Evolutionary conservation across 306 rosid genomes (phyloP).

Genomic region (Rosa lucieae): DNA sequence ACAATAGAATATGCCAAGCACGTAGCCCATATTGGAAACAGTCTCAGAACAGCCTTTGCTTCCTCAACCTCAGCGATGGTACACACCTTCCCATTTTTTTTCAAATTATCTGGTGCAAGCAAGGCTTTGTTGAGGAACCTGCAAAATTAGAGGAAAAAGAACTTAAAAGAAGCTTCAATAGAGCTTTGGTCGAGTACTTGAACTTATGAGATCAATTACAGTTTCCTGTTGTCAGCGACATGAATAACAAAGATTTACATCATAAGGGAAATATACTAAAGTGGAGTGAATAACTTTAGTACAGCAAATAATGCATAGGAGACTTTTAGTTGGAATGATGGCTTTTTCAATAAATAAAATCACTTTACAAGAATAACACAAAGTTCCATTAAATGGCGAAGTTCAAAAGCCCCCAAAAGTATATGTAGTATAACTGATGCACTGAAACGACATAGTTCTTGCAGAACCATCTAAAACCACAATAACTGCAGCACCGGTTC

Average conservation of each 20-base stretch:
- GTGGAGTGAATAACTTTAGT: neutral
- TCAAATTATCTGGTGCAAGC: conserved; percentile 29
- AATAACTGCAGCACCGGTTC: neutral
- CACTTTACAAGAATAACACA: too few relatives aligned
- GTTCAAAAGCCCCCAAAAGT: neutral
- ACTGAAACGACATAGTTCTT: neutral
- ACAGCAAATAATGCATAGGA: neutral
- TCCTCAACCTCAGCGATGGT: conserved; percentile 43
- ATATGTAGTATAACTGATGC: neutral
- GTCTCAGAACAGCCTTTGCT: conserved; percentile 45
- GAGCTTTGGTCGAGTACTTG: neutral
- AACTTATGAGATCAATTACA: neutral
- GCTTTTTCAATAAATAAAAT: neutral
- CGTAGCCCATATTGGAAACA: conserved; percentile 46
- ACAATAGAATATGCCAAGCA: conserved; percentile 43
- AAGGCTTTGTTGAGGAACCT: conserved; percentile 56
- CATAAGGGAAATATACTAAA: neutral
- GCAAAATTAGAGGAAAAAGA: neutral
- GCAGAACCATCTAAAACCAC: neutral
- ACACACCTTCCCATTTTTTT: conserved; percentile 22
- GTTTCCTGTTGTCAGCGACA: neutral
- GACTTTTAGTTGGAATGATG: neutral
- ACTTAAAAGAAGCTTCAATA: neutral
- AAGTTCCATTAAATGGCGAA: neutral
- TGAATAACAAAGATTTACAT: neutral